Base-by-base conservation (phyloP, 768 basidiomycete genomes). In the Lactifluus subvellereus region DNA sequence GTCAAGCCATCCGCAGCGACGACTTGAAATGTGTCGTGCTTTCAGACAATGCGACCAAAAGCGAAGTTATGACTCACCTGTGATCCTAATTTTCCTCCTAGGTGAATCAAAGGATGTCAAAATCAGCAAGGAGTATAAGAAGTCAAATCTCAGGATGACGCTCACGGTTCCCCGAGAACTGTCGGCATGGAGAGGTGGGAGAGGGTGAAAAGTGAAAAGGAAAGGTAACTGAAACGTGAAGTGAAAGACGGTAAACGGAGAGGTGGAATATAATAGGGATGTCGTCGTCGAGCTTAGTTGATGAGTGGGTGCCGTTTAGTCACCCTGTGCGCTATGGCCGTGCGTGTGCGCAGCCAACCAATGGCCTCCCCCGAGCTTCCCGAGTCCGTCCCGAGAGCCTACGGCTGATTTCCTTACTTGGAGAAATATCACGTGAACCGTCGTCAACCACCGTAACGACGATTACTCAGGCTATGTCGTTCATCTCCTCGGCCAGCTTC, bases 1-100 rank as follows among this genome's bases (percentile, higher is more conserved):
- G 89, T 89, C 20, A 97, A 78, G 14, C 89, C 89, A 77, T 97
- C 94, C 51, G 94, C 97, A 60, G 97, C 96, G 66, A 99, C 94
- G 66, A 95, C 94, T 97, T 69, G n/a, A n/a, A n/a, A 32, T n/a
- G 60, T 55, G 59, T 59, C 20, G 54, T 11, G 32, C 18, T 47
- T 22, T 48, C 22, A 33, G n/a, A 30, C 8, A 13, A 27, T 49
- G 53, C 27, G 14, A 40, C 10, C 27, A 45, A 45, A 37, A 33
- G 40, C 52, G 57, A 32, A 11, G 51, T 30, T 8, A 42, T 52
- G 57, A 71, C 80, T 49, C 22, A 88, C 89, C 88, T 66, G 89
- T 91, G 62, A 91, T 77, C 74, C 89, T 83, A 65, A 92, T 88
- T 78, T 86, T 87, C 81, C 88, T 88, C 66, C 79, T 81, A 70